Evolutionary conservation across 805 yeast species (phyloP).

Genomic region (Yamadazyma philogaea): DNA sequence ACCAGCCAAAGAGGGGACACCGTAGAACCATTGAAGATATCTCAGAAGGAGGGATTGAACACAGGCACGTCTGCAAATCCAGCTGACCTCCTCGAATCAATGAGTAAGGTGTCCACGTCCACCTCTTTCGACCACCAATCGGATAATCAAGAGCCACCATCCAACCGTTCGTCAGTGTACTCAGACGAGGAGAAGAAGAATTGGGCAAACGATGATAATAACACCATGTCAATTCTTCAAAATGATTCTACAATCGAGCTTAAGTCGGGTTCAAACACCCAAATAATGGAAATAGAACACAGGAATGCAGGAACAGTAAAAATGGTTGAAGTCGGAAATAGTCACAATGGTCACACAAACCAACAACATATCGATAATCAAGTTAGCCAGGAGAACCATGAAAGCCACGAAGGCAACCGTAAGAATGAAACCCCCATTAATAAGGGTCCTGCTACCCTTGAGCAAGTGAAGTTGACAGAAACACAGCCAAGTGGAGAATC

Average conservation of each 20-base stretch:
- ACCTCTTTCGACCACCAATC: conserved; percentile 5
- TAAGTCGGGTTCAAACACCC: background rate
- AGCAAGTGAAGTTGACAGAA: conserved; percentile 6
- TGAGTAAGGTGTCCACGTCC: conserved; percentile 4
- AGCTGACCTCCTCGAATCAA: background rate
- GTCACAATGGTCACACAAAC: too few species aligned
- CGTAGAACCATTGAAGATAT: too few species aligned
- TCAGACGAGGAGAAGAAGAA: conserved; percentile 14
- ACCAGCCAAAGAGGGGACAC: background rate
- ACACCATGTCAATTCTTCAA: background rate
- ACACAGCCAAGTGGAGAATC: conserved; percentile 2
- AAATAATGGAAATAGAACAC: background rate
- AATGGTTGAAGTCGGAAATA: background rate
- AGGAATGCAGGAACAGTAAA: background rate
- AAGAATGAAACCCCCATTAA: background rate
- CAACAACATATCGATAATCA: background rate
- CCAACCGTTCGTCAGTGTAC: conserved; percentile 20
- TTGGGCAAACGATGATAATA: background rate
- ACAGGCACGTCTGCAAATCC: background rate
- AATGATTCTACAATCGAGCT: conserved; percentile 2
- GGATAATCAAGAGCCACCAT: conserved; percentile 1
- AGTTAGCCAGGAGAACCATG: background rate
- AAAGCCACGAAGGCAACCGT: background rate
- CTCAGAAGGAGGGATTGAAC: background rate
- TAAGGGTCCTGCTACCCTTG: background rate